Evolutionary conservation across 2,329 filamentous ascomycete species (phyloP).

Genomic region (Diaporthe aspalathi): DNA sequence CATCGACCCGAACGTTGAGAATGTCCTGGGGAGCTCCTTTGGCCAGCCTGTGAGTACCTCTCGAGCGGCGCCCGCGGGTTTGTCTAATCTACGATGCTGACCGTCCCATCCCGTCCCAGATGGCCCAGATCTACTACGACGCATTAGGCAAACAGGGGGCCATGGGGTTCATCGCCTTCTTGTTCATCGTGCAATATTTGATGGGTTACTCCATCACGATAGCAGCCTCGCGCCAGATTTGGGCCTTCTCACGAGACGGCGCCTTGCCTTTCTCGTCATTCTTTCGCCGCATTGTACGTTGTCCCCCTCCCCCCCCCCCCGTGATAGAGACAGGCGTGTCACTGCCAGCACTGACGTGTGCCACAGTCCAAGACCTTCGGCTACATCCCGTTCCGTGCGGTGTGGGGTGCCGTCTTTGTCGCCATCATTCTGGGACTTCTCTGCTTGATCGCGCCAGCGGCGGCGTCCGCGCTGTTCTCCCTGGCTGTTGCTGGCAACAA

Average conservation of each 20-base stretch:
- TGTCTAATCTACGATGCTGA: not conserved
- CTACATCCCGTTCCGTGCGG: conserved; percentile 67
- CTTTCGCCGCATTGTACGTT: conserved; percentile 61
- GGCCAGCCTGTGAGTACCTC: conserved; percentile 69
- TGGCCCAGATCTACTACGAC: conserved; percentile 68
- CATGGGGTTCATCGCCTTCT: conserved; percentile 66
- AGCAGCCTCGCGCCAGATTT: conserved; percentile 69
- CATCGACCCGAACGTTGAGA: conserved; percentile 63
- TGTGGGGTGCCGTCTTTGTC: conserved; percentile 64
- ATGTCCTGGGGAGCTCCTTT: conserved; percentile 60
- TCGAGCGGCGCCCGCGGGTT: not conserved
- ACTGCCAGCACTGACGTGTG: not conserved
- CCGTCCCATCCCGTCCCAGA: conserved; percentile 28
- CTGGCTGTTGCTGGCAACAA: conserved; percentile 70
- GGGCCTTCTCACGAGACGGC: conserved; percentile 73
- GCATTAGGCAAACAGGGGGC: conserved; percentile 69
- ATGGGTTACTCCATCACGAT: conserved; percentile 70
- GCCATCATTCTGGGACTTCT: conserved; percentile 67
- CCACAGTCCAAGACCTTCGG: conserved; percentile 59
- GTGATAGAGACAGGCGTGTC: not conserved
- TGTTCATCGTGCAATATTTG: conserved; percentile 71
- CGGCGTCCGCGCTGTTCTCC: conserved; percentile 69
- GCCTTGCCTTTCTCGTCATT: conserved; percentile 69
- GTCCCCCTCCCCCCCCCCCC: no score
- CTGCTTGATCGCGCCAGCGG: conserved; percentile 66